Conservation (phyloP, 2,329 filamentous ascomycete genomes). For the Pseudocercospora macadamiae region DNA sequence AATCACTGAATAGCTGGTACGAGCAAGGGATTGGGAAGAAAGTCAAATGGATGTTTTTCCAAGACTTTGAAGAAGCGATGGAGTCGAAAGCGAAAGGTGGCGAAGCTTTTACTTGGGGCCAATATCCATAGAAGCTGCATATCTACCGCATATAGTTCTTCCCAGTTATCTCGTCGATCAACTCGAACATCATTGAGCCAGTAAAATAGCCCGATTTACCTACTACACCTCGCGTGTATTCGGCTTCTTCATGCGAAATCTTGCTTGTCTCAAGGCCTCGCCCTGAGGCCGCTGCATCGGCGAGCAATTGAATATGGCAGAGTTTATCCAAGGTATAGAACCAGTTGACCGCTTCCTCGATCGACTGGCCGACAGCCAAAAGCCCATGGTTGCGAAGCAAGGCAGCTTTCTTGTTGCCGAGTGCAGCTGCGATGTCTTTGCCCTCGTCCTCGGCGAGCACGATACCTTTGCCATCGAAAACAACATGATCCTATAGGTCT, state of each 20-base stretch:
- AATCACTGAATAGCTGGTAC: conserved; percentile 39
- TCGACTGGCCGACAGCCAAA: conserved; percentile 43
- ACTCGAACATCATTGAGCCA: conserved; percentile 24
- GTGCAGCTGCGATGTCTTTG: conserved; percentile 40
- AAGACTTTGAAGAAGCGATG: conserved; percentile 52
- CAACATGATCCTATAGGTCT: conserved; percentile 33
- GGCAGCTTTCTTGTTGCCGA: conserved; percentile 41
- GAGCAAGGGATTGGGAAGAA: conserved; percentile 34
- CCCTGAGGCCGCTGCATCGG: conserved; percentile 62
- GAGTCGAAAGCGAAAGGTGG: conserved; percentile 31
- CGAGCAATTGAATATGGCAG: conserved; percentile 46
- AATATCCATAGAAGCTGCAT: conserved; percentile 18
- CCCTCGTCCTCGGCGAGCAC: conserved; percentile 48
- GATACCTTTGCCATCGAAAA: conserved; percentile 47
- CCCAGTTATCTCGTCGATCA: conserved; percentile 26
- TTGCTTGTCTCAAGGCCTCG: conserved; percentile 65
- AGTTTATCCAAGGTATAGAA: conserved; percentile 42
- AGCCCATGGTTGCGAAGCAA: conserved; percentile 47
- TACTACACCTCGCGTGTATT: conserved; percentile 42
- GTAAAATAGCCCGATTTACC: conserved; percentile 24
- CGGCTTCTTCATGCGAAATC: conserved; percentile 68
- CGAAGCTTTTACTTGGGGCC: conserved; percentile 27
- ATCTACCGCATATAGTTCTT: conserved; percentile 24
- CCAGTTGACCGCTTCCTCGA: conserved; percentile 45
- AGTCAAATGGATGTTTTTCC: conserved; percentile 49